Evolutionary conservation across 768 basidiomycete genomes (phyloP), one percentile per base, ranked within the genome.

Genomic region (Termitomyces sp.): DNA sequence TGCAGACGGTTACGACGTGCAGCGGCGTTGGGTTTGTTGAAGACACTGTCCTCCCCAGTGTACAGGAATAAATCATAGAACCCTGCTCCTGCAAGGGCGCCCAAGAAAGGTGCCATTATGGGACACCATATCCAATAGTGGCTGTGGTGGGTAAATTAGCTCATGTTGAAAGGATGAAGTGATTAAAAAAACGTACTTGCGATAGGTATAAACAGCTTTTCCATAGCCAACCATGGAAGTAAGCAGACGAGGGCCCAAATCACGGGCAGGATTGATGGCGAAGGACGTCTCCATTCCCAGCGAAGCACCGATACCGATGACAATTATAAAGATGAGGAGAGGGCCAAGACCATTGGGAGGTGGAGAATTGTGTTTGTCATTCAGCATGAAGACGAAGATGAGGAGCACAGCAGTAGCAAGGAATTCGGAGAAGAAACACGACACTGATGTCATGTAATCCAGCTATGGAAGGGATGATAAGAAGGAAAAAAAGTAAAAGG

Each of bases 51-150:
- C 5, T 68, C 55, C 8, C 87, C 87, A 10, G 73, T 75, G 70
- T 77, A 88, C 44, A 87, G 44, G 47, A 87, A 70, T 2, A 68
- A 43, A 60, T 89, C 87, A 58, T 88, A 89, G 44, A 79, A 57
- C 53, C 81, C 64, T 6, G 76, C 71, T 17, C 80, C 87, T 2
- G 69, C 64, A 51, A 80, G 74, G 41, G 75, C 84, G 22, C 87
- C 85, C 21, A 78, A 54, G 58, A 85, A 75, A 6, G 84, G 77
- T 5, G 74, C 86, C 40, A 85, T 66, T 21, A 85, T 56, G 17
- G 84, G 78, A 58, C 80, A 80, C 86, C 85, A 89, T n/a, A 88
- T 53, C 87, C 85, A 88, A 64, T 87, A 88, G 59, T 88, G 85
- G 58, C 75, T 79, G 67, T 56, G 57, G 65, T 32, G 2, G 14